These are phyloP conservation scores for Fusarium annulatum DNA, from an alignment of 2,329 filamentous ascomycete species.

Conservation along the genomic window DNA sequence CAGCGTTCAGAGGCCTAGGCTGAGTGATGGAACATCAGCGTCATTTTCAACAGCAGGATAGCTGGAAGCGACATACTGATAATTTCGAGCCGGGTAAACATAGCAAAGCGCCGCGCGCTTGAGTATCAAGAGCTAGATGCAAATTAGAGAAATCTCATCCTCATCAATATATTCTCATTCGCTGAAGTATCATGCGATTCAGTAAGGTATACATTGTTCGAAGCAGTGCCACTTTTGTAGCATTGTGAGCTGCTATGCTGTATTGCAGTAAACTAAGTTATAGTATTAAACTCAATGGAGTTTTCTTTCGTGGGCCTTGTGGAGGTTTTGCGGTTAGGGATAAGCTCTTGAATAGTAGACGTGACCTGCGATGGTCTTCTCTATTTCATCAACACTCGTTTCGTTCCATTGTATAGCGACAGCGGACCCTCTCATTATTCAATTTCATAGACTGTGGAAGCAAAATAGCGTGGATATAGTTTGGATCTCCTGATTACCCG, in stretches of 20 bases:
- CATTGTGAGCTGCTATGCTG: neutral
- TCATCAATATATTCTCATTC: neutral
- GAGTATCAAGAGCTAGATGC: no score
- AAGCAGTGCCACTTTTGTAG: neutral
- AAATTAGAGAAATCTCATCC: fast-evolving
- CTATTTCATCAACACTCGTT: neutral
- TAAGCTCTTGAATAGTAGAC: neutral
- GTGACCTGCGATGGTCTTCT: neutral
- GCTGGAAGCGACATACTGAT: neutral
- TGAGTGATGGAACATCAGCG: neutral
- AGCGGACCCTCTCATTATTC: fast-evolving
- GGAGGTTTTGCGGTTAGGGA: no score
- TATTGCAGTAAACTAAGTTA: fast-evolving
- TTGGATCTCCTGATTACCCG: neutral
- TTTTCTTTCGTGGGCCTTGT: neutral
- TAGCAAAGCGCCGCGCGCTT: fast-evolving
- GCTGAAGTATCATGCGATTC: no score
- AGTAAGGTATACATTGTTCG: neutral
- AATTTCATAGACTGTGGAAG: neutral
- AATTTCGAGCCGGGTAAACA: no score
- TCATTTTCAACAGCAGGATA: neutral
- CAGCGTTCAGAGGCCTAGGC: neutral
- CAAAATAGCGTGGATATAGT: fast-evolving
- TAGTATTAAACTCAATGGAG: neutral
- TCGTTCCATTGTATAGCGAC: fast-evolving